phyloP scores from a whole-genome alignment of 345 rosid genomes.

The Sonneratia alba region DNA sequence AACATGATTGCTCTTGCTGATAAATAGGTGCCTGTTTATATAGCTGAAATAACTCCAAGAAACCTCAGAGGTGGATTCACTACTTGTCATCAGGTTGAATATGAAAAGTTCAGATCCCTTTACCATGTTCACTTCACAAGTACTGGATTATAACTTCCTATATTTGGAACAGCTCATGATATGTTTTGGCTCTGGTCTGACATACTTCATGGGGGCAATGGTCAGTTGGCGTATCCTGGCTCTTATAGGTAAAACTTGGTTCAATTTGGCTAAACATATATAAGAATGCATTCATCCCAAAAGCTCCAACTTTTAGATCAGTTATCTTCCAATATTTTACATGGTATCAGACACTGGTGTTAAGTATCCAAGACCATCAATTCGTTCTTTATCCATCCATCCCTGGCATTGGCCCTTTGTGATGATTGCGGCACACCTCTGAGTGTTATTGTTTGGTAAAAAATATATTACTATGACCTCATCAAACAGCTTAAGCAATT shows the following conservation, averaged over 20 bases:
- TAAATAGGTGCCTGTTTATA: constrained; percentile 17
- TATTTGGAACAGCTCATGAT: constrained; percentile 13
- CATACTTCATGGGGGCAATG: constrained; percentile 18
- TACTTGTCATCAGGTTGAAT: constrained; percentile 14
- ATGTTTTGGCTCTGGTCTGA: constrained; percentile 13
- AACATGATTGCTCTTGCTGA: not conserved
- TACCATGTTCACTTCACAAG: not conserved
- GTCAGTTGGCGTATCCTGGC: constrained; percentile 29
- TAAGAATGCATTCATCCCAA: no score
- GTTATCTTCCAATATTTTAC: not conserved
- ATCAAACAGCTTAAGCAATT: not conserved
- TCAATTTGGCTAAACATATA: not conserved
- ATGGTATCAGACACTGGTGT: not conserved
- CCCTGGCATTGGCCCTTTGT: no score
- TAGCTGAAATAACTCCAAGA: constrained; percentile 24
- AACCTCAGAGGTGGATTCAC: constrained; percentile 20
- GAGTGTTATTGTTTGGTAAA: no score
- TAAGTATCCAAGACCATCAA: no score
- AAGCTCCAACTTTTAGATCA: not conserved
- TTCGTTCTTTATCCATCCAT: no score
- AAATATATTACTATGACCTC: no score
- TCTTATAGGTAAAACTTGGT: constrained; percentile 10
- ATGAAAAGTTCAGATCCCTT: not conserved
- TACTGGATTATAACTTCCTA: not conserved
- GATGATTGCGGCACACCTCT: no score